Conservation (phyloP, 176 grass and related monocot species). For the Zoysia japonica region DNA sequence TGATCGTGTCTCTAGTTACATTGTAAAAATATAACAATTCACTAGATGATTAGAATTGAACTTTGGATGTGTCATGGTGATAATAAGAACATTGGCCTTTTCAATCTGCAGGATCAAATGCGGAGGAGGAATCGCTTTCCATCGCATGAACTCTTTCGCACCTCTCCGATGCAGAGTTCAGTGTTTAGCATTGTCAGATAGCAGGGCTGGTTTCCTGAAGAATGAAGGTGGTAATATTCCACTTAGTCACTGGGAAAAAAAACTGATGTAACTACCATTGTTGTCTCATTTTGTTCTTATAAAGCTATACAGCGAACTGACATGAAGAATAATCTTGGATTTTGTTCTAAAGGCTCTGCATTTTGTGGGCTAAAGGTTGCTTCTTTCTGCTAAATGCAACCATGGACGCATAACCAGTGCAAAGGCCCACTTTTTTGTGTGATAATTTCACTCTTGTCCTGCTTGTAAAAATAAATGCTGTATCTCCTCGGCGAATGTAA, state of each 20-base stretch:
- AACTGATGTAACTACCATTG: neutral
- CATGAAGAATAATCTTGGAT: neutral
- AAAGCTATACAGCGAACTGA: neutral
- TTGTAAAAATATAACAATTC: neutral
- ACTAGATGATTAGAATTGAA: neutral
- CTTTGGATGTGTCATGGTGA: neutral
- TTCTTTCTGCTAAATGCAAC: neutral
- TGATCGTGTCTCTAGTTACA: neutral
- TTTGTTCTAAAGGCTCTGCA: neutral
- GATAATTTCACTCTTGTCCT: neutral
- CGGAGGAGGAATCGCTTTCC: conserved; percentile 8
- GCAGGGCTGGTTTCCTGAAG: neutral
- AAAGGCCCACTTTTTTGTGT: neutral
- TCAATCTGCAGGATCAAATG: conserved; percentile 42
- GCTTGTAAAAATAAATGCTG: neutral
- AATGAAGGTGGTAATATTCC: neutral
- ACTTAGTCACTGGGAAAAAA: neutral
- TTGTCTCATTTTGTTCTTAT: neutral
- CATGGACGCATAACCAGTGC: neutral
- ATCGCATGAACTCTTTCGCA: conserved; percentile 25
- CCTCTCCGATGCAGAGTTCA: neutral
- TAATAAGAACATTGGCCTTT: conserved; percentile 8
- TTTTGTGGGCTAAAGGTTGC: neutral
- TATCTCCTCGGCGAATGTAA: neutral
- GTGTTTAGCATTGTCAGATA: conserved; percentile 13